Evolutionary conservation across 106 monocot genomes (phyloP).

Genomic region (Acorus gramineus): DNA sequence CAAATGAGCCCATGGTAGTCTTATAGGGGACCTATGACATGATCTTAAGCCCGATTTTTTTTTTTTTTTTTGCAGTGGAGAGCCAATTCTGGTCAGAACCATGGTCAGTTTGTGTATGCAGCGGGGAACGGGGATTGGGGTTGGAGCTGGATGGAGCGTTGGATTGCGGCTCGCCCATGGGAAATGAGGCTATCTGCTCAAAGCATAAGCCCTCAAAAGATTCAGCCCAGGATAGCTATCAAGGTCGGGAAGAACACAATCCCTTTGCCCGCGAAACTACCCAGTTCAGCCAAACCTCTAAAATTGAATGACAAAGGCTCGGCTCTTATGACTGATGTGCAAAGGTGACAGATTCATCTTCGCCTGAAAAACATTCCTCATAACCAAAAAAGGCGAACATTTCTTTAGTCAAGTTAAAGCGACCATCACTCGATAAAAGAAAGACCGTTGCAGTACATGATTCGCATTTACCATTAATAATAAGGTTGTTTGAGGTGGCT

Average conservation of each 20-base stretch:
- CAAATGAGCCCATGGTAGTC: too few relatives aligned
- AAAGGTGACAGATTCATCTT: too few relatives aligned
- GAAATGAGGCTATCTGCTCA: conserved; percentile 29
- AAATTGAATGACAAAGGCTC: conserved; percentile 16
- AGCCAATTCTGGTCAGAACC: conserved; percentile 40
- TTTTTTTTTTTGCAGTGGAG: conserved; percentile 41
- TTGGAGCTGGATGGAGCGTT: conserved; percentile 87
- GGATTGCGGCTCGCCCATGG: conserved; percentile 89
- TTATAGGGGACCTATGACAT: background rate
- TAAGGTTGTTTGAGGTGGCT: too few relatives aligned
- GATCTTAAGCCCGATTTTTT: background rate
- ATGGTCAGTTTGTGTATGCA: conserved; percentile 41
- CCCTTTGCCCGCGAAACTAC: conserved; percentile 4
- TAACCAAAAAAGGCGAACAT: too few relatives aligned
- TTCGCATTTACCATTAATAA: too few relatives aligned
- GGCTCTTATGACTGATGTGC: too few relatives aligned
- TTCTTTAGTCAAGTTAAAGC: too few relatives aligned
- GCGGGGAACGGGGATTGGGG: conserved; percentile 62
- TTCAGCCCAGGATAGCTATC: conserved; percentile 14
- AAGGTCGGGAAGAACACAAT: conserved; percentile 16
- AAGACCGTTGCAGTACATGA: too few relatives aligned
- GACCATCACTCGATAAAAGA: too few relatives aligned
- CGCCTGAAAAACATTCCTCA: too few relatives aligned
- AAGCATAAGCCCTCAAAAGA: conserved; percentile 21
- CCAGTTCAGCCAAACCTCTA: conserved; percentile 12